Evolutionary conservation across 495 filamentous ascomycete species (phyloP).

Genomic region (Daldinia childiae): DNA sequence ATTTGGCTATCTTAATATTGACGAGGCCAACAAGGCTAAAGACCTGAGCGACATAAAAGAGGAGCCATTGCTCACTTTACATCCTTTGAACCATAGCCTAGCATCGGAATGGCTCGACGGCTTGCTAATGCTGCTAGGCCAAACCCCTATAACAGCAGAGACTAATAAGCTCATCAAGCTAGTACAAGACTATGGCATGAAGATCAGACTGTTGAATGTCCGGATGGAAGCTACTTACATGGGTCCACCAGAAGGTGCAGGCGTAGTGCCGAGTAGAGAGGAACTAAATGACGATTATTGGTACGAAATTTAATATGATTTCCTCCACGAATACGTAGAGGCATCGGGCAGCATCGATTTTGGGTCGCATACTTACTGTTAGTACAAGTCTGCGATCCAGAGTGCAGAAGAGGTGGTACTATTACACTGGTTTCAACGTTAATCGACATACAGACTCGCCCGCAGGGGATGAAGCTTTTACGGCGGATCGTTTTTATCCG

Average conservation of each 20-base stretch:
- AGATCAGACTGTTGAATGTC: conserved; percentile 93
- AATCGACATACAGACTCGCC: conserved; percentile 29
- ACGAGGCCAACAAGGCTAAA: conserved; percentile 42
- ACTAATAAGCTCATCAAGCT: conserved; percentile 87
- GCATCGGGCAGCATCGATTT: neutral
- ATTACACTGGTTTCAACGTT: conserved; percentile 18
- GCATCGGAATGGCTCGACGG: conserved; percentile 98
- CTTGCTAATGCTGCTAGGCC: conserved; percentile 91
- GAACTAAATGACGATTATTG: conserved; percentile 75
- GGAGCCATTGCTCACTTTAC: conserved; percentile 77
- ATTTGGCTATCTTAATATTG: conserved; percentile 69
- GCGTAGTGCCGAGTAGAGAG: conserved; percentile 67
- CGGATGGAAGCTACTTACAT: conserved; percentile 78
- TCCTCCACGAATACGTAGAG: neutral
- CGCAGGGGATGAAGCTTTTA: conserved; percentile 19
- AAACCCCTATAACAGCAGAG: conserved; percentile 95
- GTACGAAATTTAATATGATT: conserved; percentile 64
- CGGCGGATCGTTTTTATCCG: conserved; percentile 24
- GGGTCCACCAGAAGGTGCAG: conserved; percentile 59
- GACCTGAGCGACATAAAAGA: conserved; percentile 57
- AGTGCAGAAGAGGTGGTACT: conserved; percentile 2
- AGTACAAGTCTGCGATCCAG: conserved; percentile 9
- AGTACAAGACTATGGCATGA: conserved; percentile 88
- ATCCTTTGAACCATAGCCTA: conserved; percentile 79
- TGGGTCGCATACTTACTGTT: conserved; percentile 5